A percentile compares a stretch with the other conserved stretches of the same genome.
Evolutionary conservation across 495 filamentous ascomycete genomes (phyloP).

Genomic region (Venustampulla echinocandica): DNA sequence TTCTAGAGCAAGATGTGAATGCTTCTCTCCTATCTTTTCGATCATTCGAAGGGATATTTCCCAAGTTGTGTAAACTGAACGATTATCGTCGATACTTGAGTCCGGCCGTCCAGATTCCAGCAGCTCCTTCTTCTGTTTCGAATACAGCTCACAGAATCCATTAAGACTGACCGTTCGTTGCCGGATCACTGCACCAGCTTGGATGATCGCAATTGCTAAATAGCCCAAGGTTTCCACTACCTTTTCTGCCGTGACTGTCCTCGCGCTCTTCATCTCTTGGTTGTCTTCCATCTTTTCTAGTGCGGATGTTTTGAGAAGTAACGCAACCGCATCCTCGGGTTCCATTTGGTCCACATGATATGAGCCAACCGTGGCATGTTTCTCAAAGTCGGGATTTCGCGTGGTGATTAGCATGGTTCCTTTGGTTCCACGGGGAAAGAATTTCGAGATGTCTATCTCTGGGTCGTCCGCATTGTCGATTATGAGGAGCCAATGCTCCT

Average conservation of each 20-base stretch:
- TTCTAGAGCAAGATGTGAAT: slow-evolving; percentile 21
- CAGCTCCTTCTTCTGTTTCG: slow-evolving; percentile 15
- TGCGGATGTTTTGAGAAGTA: slow-evolving; percentile 19
- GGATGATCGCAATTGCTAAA: slow-evolving; percentile 23
- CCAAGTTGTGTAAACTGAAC: slow-evolving; percentile 24
- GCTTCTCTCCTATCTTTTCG: slow-evolving; percentile 4
- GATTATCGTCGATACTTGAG: slow-evolving; percentile 10
- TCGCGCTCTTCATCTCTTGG: neutral
- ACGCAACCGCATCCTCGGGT: slow-evolving; percentile 13
- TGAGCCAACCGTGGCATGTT: slow-evolving; percentile 26
- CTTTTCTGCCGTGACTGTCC: slow-evolving; percentile 17
- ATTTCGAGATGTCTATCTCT: slow-evolving; percentile 24
- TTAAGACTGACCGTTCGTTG: slow-evolving; percentile 15
- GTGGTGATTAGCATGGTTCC: slow-evolving; percentile 36
- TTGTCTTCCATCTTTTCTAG: slow-evolving; percentile 5
- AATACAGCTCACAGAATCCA: slow-evolving; percentile 15
- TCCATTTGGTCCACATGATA: slow-evolving; percentile 26
- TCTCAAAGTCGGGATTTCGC: slow-evolving; percentile 26
- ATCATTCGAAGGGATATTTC: slow-evolving; percentile 23
- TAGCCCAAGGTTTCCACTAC: slow-evolving; percentile 16
- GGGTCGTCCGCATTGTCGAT: slow-evolving; percentile 42
- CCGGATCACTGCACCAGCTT: slow-evolving; percentile 23
- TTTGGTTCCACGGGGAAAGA: slow-evolving; percentile 28
- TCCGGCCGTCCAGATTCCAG: slow-evolving; percentile 6
- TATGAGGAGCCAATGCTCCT: slow-evolving; percentile 34